Evolutionary conservation across 768 basidiomycete species (phyloP).

Genomic region (Boletus tomentosulus): DNA sequence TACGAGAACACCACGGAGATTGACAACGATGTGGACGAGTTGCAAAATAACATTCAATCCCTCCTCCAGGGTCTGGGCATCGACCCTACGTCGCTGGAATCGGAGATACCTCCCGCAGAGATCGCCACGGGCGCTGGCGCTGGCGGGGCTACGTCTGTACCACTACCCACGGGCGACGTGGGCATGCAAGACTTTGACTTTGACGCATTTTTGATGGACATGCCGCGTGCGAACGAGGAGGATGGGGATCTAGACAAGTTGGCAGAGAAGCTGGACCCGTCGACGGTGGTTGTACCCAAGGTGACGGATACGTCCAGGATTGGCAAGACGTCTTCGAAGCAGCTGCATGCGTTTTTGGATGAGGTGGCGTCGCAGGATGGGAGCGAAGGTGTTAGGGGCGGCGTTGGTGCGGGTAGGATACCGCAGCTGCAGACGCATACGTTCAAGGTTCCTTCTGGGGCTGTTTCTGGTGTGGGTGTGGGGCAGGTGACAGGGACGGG

Average conservation of each 20-base stretch:
- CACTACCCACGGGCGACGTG: conserved; percentile 1
- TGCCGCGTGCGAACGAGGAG: conserved; percentile 29
- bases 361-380: conserved; percentile 37
- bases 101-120: conserved; percentile 5
- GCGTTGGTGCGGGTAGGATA: neutral
- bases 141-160: conserved; percentile 1
- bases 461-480: neutral
- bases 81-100: conserved; percentile 40
- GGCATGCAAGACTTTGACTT: conserved; percentile 36
- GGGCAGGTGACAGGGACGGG: neutral
- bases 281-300: conserved; percentile 21
- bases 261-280: conserved; percentile 31
- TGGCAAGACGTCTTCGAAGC: conserved; percentile 32
- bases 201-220: conserved; percentile 39
- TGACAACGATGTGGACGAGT: conserved; percentile 65
- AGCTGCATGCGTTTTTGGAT: conserved; percentile 41
- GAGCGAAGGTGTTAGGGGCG: neutral
- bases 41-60: conserved; percentile 64
- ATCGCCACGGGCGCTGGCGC: conserved; percentile 5
- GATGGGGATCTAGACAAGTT: conserved; percentile 32
- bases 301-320: conserved; percentile 27
- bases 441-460: conserved; percentile 6
- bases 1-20: conserved; percentile 65
- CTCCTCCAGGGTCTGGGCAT: conserved; percentile 70
- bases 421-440: neutral